Evolutionary conservation across 2,329 filamentous ascomycete genomes (phyloP), one percentile per base, ranked within the genome.

Genomic region (Cytospora piceae): DNA sequence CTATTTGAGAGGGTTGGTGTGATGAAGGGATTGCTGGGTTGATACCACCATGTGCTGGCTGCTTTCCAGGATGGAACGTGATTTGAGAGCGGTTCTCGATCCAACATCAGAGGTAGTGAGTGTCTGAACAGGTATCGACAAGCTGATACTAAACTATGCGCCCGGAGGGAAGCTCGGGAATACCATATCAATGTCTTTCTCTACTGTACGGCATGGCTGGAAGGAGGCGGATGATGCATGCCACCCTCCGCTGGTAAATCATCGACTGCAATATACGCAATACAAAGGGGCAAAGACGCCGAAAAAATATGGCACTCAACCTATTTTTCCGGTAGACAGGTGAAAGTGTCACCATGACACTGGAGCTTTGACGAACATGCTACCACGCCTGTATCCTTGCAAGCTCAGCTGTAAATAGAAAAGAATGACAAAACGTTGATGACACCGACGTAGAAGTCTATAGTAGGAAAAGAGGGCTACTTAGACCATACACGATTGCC

Each of bases 1-100:
- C 70, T 54, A 74, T 77, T 29, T 77, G 27, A 73, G 49, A 24
- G 39, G 34, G 39, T 5, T 9, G 17, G 29, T 49, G 7, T 3
- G 31, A n/a, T 49, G 29, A 7, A 46, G 42, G 20, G 42, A 46
- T 8, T 46, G 2, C n/a, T 22, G 7, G n/a, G 7, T n/a, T 11
- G n/a, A 24, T 22, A 24, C n/a, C 9, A 1, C 22, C 22, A 22
- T 14, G n/a, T 22, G n/a, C n/a, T 49, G 11, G n/a, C n/a, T 49
- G 7, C 9, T 24, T 24, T 49, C n/a, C 4, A 24, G 22, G n/a
- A 15, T 1, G 17, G 17, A 42, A 42, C 15, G 15, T 2, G 17
- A 39, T 39, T 2, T 2, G 39, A 42, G 39, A n/a, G 20, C 4
- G 17, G 39, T 42, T 42, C 39, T 7, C 20, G 17, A 12, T 17